Percentiles rank a stretch among this genome's conserved stretches.
These are phyloP conservation scores for Deakozyma indianensis DNA, from an alignment of 805 yeast genomes.

Conservation along the genomic window DNA sequence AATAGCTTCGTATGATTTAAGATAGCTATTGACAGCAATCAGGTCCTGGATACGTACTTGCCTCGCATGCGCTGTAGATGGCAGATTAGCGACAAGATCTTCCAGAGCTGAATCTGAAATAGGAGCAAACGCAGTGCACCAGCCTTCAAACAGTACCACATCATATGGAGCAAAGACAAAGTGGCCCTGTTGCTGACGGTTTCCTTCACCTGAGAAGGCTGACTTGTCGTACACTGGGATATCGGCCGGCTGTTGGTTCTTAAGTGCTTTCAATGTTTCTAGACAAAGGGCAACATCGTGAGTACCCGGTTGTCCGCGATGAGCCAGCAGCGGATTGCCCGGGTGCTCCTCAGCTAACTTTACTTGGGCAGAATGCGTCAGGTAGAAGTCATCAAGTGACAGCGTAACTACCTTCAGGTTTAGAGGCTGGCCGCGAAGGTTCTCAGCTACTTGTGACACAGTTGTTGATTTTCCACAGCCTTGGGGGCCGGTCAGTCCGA, in stretches of 20 bases:
- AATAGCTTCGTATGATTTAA: conserved; percentile 34
- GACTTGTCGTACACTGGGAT: conserved; percentile 76
- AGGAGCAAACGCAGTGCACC: conserved; percentile 74
- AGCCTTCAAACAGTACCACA: conserved; percentile 75
- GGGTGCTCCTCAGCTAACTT: conserved; percentile 26
- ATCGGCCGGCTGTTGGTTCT: conserved; percentile 18
- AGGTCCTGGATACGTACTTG: conserved; percentile 19
- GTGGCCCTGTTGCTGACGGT: conserved; percentile 27
- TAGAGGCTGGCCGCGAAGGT: conserved; percentile 20
- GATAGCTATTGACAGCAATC: conserved; percentile 34
- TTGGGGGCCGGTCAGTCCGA: conserved; percentile 24
- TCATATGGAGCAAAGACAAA: conserved; percentile 31
- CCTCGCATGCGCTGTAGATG: conserved; percentile 15
- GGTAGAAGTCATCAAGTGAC: conserved; percentile 80
- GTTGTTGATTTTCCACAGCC: conserved; percentile 25
- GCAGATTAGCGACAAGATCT: conserved; percentile 5
- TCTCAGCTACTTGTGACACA: conserved; percentile 13
- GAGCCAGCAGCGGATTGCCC: conserved; percentile 45
- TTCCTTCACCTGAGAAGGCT: conserved; percentile 60
- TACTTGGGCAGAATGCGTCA: conserved; percentile 48
- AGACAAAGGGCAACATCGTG: conserved; percentile 48
- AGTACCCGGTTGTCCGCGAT: conserved; percentile 90
- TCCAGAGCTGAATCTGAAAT: conserved; percentile 15
- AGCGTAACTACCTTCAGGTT: conserved; percentile 25
- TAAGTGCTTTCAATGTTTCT: conserved; percentile 23